Base-by-base conservation (phyloP, 768 basidiomycete species). In the Mycena kentingensis region DNA sequence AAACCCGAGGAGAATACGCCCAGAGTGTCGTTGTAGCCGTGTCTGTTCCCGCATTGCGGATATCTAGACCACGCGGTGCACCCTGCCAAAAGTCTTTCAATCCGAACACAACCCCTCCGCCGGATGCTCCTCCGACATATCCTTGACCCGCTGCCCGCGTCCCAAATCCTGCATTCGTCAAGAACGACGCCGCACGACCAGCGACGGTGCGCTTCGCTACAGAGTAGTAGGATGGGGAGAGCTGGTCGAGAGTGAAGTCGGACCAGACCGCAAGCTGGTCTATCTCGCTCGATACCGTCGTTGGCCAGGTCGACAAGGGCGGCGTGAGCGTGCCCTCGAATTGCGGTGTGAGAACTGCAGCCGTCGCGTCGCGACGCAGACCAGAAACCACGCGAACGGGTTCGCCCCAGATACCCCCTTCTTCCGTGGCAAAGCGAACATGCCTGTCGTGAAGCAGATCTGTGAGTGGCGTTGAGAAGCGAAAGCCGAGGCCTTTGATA, bases 81-180 rank as follows among this genome's bases (percentile, higher is more conserved):
- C 68, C 67, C 57, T 74, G 69, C 73, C 71, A 73, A 45, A 74
- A 74, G 43, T 74, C 73, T 72, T 63, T 63, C 22, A 73, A 41
- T 16, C 62, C 70, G 49, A 73, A 73, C 4, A 67, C 67, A 4
- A 71, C 67, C 2, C 72, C 70, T 31, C 72, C 72, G 22, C 61
- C 66, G 21, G 21, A 66, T 3, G 71, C 71, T 42, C 72, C 72
- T 10, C 72, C 72, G 12, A 73, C 50, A 29, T 68, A 73, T 27
- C 71, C 72, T n/a, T 70, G 46, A 16, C 72, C 72, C 16, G 69
- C 53, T 0, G 72, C 72, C 18, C 66, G 63, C 12, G 61, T 67
- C 12, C 72, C 72, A 48, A 67, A 67, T 16, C 72, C 72, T 25
- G 66, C 66, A 51, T 67, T 59, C 50, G 49, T 60, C 18, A 72